phyloP scores from a whole-genome alignment of 2,329 filamentous ascomycete genomes.

The Didymella glomerata region DNA sequence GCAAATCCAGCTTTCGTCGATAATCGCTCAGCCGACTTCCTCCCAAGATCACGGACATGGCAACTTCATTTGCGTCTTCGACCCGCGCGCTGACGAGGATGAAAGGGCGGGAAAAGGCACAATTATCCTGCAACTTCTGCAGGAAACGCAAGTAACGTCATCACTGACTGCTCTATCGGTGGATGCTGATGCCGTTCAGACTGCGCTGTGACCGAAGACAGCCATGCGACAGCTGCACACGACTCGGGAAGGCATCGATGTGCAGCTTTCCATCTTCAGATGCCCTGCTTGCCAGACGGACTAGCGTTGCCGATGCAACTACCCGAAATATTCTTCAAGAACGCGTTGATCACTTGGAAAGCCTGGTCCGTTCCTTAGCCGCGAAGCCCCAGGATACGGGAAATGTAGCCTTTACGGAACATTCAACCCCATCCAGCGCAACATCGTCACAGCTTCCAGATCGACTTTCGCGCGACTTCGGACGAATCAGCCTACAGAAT shows the following conservation, averaged over 20 bases:
- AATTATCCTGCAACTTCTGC: slow-evolving; percentile 3
- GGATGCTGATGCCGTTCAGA: background rate
- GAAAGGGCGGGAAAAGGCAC: slow-evolving; percentile 5
- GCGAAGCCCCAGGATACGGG: background rate
- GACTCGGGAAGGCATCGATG: background rate
- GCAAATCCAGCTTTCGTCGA: no score
- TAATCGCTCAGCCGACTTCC: background rate
- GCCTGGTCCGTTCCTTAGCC: background rate
- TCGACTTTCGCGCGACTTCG: background rate
- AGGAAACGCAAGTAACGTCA: slow-evolving; percentile 3
- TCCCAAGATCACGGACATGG: background rate
- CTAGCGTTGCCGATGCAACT: background rate
- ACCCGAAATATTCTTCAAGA: background rate
- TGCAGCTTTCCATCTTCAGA: slow-evolving; percentile 1
- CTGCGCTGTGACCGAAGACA: slow-evolving; percentile 7
- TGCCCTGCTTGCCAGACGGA: background rate
- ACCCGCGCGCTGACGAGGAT: background rate
- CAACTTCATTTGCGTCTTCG: background rate
- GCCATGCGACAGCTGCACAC: slow-evolving; percentile 5
- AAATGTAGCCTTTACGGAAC: background rate
- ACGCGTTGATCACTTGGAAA: slow-evolving; percentile 2
- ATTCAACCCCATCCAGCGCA: background rate
- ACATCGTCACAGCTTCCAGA: background rate
- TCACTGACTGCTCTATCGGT: background rate
- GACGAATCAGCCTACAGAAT: slow-evolving; percentile 5